These are phyloP conservation scores for Nothophoma quercina DNA, from an alignment of 2,329 filamentous ascomycete species.

Conservation along the genomic window DNA sequence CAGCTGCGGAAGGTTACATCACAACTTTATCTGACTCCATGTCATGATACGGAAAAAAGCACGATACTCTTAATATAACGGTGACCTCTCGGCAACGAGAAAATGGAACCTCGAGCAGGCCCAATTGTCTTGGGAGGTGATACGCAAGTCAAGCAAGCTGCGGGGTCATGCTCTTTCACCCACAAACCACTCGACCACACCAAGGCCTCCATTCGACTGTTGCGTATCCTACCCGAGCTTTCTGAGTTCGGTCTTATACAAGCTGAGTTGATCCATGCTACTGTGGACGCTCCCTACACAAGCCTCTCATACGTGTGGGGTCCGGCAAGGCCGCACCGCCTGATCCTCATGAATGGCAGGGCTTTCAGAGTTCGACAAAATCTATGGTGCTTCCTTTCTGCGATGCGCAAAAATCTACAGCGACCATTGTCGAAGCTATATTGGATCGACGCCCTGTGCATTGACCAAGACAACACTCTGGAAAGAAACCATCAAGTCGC, in stretches of 20 bases:
- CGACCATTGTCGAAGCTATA: too few relatives aligned
- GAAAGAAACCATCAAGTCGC: slow-evolving; percentile 15
- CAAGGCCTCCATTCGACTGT: neutral
- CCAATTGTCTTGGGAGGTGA: too few relatives aligned
- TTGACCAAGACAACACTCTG: slow-evolving; percentile 8
- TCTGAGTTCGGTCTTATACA: slow-evolving; percentile 1
- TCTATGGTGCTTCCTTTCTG: slow-evolving; percentile 11
- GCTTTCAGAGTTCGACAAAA: slow-evolving; percentile 4
- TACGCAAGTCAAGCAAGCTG: too few relatives aligned
- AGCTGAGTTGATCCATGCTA: slow-evolving; percentile 6
- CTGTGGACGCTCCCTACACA: neutral
- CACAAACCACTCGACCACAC: neutral
- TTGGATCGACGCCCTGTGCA: slow-evolving; percentile 19
- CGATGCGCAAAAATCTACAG: too few relatives aligned
- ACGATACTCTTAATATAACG: too few relatives aligned
- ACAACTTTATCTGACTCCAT: too few relatives aligned
- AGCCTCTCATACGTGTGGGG: slow-evolving; percentile 23
- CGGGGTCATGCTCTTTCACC: neutral
- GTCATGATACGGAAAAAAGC: too few relatives aligned
- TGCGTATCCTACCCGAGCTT: neutral
- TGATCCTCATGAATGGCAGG: slow-evolving; percentile 5
- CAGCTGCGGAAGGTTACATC: too few relatives aligned
- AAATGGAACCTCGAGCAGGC: too few relatives aligned
- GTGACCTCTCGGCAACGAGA: too few relatives aligned
- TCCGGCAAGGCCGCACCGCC: neutral